A percentile compares a stretch with the other conserved stretches of the same genome.
Evolutionary conservation across 2,329 filamentous ascomycete species (phyloP).

Genomic region (Xylogone sp.): DNA sequence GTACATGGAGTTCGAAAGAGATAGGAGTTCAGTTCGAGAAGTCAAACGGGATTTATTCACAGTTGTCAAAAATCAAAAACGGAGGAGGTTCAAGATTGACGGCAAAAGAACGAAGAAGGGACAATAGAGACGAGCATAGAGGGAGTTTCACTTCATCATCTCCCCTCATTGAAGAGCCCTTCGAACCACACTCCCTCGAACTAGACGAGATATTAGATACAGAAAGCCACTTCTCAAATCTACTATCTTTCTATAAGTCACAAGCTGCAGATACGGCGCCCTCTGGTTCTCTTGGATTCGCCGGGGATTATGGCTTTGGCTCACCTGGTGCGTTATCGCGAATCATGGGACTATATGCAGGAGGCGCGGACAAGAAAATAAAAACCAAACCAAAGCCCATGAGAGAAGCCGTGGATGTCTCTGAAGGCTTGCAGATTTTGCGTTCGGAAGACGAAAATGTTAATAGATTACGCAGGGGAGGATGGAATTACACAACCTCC

Average conservation of each 20-base stretch:
- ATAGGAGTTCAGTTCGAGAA: conserved; percentile 89
- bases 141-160: conserved; percentile 12
- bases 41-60: conserved; percentile 77
- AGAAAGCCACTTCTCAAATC: conserved; percentile 68
- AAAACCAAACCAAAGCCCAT: conserved; percentile 68
- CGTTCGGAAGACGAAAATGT: conserved; percentile 54
- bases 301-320: conserved; percentile 51
- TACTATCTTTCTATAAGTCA: conserved; percentile 77
- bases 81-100: conserved; percentile 50
- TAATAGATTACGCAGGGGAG: conserved; percentile 51
- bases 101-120: conserved; percentile 34
- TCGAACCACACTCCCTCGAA: conserved; percentile 21
- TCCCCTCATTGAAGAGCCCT: conserved; percentile 21
- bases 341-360: conserved; percentile 88
- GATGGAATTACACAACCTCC: conserved; percentile 62
- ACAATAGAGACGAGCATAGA: conserved; percentile 22
- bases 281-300: conserved; percentile 52
- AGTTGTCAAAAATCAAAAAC: conserved; percentile 69
- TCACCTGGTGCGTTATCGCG: conserved; percentile 81
- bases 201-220: conserved; percentile 44
- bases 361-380: conserved; percentile 58
- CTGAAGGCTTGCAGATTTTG: conserved; percentile 68
- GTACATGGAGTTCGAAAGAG: conserved; percentile 87
- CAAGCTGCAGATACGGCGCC: conserved; percentile 65
- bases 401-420: conserved; percentile 69